Conservation (phyloP, 2,329 filamentous ascomycete genomes). For the Neurospora sp. region DNA sequence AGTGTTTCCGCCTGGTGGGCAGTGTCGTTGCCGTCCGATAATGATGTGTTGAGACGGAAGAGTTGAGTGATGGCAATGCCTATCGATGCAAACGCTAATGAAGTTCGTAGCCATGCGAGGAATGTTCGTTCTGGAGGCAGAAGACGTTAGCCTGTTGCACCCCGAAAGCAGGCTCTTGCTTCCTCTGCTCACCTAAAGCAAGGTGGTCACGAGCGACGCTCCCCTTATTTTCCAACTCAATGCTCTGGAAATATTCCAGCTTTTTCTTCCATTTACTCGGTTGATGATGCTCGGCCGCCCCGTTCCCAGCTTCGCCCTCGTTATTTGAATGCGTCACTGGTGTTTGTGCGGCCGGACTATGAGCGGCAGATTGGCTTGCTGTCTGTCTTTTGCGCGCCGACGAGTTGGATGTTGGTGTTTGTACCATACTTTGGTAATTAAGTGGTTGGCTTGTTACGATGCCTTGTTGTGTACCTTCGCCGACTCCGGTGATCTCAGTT, state of each 20-base stretch:
- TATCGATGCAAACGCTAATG: constrained; percentile 70
- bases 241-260: constrained; percentile 41
- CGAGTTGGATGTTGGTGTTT: constrained; percentile 2
- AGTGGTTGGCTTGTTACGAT: constrained; percentile 16
- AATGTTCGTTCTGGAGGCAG: constrained; percentile 61
- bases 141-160: constrained; percentile 1
- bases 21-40: constrained; percentile 27
- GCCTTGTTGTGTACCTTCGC: constrained; percentile 10
- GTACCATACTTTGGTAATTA: constrained; percentile 18
- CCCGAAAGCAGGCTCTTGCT: background rate
- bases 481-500: constrained; percentile 9
- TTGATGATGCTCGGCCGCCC: constrained; percentile 12
- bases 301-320: constrained; percentile 4
- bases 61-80: constrained; percentile 77
- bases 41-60: constrained; percentile 67
- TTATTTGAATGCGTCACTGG: constrained; percentile 2
- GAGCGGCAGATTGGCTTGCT: background rate
- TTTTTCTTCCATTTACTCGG: constrained; percentile 41
- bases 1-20: constrained; percentile 30
- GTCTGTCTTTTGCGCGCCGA: constrained; percentile 10
- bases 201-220: constrained; percentile 76
- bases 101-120: constrained; percentile 75
- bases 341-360: background rate
- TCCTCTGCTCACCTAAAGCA: constrained; percentile 51
- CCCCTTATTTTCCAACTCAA: constrained; percentile 79